Percentiles rank a stretch among this genome's conserved stretches.
phyloP scores from a whole-genome alignment of 1,139 yeast genomes.

The Lodderomyces oxycetoniae region DNA sequence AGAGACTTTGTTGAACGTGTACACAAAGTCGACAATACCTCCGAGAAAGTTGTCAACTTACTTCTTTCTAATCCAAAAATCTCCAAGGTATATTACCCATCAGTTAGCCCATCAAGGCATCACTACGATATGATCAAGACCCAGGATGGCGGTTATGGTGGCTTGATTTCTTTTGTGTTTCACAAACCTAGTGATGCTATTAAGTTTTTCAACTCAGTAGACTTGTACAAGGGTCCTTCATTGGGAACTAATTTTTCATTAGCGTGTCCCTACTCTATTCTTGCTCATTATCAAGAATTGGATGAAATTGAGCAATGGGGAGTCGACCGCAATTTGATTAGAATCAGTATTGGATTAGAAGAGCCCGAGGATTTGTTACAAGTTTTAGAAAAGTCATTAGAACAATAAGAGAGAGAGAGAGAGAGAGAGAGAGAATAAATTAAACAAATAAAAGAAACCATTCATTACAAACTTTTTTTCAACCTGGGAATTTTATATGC shows the following conservation, averaged over 20 bases:
- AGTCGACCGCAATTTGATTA: conserved; percentile 71
- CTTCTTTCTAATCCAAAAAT: conserved; percentile 43
- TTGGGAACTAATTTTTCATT: conserved; percentile 91
- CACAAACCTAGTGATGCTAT: conserved; percentile 61
- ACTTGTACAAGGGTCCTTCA: conserved; percentile 87
- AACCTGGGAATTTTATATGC: conserved; percentile 34
- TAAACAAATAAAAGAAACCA: too few relatives aligned
- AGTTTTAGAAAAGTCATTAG: conserved; percentile 56
- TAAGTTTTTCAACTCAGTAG: conserved; percentile 68
- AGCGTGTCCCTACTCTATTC: conserved; percentile 85
- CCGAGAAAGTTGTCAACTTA: conserved; percentile 52
- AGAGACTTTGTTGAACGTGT: conserved; percentile 79
- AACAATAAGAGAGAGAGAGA: too few relatives aligned
- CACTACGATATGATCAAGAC: conserved; percentile 71
- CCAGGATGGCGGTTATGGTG: conserved; percentile 86
- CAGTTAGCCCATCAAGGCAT: conserved; percentile 45
- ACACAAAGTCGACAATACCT: conserved; percentile 59
- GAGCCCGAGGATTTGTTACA: conserved; percentile 50
- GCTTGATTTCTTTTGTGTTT: conserved; percentile 75
- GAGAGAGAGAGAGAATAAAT: background rate
- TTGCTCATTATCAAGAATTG: conserved; percentile 83
- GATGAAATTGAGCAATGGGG: conserved; percentile 84
- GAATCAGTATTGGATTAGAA: conserved; percentile 84
- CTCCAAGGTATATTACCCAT: conserved; percentile 69
- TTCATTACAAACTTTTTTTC: background rate